Percentiles rank a stretch among this genome's conserved stretches.
These are phyloP conservation scores for Fusarium mangiferae DNA, from an alignment of 2,329 filamentous ascomycete species.

Conservation along the genomic window DNA sequence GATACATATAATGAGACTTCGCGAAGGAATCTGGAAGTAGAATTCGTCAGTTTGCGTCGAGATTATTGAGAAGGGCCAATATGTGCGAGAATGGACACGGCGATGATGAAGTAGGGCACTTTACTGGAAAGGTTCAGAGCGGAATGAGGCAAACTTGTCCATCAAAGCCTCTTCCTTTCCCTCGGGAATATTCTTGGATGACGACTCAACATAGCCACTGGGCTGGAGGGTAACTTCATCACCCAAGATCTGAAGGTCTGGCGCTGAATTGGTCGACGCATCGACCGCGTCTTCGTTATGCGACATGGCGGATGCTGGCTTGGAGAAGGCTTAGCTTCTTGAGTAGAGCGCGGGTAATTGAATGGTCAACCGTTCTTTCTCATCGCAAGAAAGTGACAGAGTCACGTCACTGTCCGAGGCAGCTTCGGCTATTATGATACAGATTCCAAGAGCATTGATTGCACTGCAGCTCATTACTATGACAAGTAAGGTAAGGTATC, in stretches of 20 bases:
- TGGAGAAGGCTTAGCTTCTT: not conserved
- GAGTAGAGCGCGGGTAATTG: slow-evolving; percentile 11
- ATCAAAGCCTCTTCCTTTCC: slow-evolving; percentile 75
- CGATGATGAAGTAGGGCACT: slow-evolving; percentile 21
- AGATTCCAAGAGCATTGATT: slow-evolving; percentile 20
- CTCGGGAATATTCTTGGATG: slow-evolving; percentile 54
- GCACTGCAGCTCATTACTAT: slow-evolving; percentile 8
- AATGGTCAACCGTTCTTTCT: slow-evolving; percentile 27
- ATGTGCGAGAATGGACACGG: not conserved
- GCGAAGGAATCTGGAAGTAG: slow-evolving; percentile 77
- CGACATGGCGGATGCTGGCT: slow-evolving; percentile 42
- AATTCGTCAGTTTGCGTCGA: slow-evolving; percentile 16
- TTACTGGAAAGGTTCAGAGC: slow-evolving; percentile 72
- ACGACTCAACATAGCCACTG: slow-evolving; percentile 70
- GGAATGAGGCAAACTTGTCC: slow-evolving; percentile 88
- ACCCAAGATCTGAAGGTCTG: slow-evolving; percentile 81
- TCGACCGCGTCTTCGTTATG: slow-evolving; percentile 46
- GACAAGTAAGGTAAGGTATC: not conserved
- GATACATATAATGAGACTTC: slow-evolving; percentile 95
- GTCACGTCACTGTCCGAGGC: slow-evolving; percentile 12
- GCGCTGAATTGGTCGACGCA: slow-evolving; percentile 61
- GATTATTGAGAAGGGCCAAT: not conserved
- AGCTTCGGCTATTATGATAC: slow-evolving; percentile 5
- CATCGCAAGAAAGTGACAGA: slow-evolving; percentile 30
- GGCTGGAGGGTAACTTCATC: slow-evolving; percentile 80